Base-by-base conservation (phyloP, 192 early-diverging fungal species). In the Coemansia umbellata region DNA sequence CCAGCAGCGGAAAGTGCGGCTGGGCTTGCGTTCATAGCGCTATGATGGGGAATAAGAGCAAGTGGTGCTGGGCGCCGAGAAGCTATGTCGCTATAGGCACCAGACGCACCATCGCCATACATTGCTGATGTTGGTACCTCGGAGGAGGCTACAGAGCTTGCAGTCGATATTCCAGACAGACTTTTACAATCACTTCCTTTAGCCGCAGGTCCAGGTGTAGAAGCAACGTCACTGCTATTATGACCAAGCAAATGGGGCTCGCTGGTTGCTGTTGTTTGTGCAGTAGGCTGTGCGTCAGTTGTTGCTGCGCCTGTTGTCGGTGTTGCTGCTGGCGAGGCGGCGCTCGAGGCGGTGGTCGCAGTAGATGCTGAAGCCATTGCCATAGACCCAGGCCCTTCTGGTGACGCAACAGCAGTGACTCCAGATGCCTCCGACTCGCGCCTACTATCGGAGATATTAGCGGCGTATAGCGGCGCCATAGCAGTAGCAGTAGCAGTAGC, bases 391-490 rank as follows among this genome's bases (percentile, higher is more conserved):
- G 52, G 56, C n/a, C 62, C 67, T 17, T 53, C 36, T 11, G 67
- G 67, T 10, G 74, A 66, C 15, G 74, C 66, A 4, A 77, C 74
- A 30, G 74, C 67, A 61, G 74, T 77, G 48, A 77, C 55, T 5
- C 50, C 74, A 15, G 74, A 77, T 33, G 64, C 55, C 48, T 66
- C 74, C 5, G 74, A 77, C 62, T 77, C 66, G 58, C 74, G 74
- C 31, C 74, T 65, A 62, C 74, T 77, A 33, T 66, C 67, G 55
- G 30, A 48, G 19, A 77, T 66, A 62, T 77, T 69, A 51, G 66
- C 41, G 55, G 71, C 65, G 52, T 66, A 43, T 55, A 56, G 31
- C 51, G 55, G 47, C 19, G 43, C 28, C 28, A 45, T 27, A 28
- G 43, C 6, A 28, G 43, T 45, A 45, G 43, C 24, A 28, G 43